Conservation (phyloP, 192 early-diverging fungal genomes). For the Entomortierella lignicola region DNA sequence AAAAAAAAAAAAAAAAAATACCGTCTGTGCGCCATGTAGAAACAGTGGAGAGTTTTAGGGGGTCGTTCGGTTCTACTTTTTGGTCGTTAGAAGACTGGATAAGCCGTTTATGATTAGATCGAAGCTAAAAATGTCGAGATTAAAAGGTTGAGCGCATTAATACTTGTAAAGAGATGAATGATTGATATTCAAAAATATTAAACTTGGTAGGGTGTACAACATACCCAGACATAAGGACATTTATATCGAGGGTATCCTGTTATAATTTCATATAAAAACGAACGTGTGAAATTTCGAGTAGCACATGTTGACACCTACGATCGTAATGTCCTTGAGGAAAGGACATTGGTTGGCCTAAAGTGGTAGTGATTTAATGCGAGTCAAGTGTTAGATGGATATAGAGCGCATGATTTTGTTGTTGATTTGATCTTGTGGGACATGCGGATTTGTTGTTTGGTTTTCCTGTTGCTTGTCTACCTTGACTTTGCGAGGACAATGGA, state of each 20-base stretch:
- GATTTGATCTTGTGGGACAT: slow-evolving; percentile 3
- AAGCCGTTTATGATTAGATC: slow-evolving; percentile 69
- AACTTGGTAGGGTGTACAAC: slow-evolving; percentile 15
- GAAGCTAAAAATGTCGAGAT: slow-evolving; percentile 43
- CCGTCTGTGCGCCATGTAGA: slow-evolving; percentile 70
- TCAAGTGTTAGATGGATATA: slow-evolving; percentile 28
- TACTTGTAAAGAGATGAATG: too few relatives aligned
- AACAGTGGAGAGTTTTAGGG: slow-evolving; percentile 72
- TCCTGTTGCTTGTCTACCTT: slow-evolving; percentile 39
- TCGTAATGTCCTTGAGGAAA: slow-evolving; percentile 40
- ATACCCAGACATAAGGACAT: slow-evolving; percentile 80
- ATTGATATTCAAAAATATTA: too few relatives aligned
- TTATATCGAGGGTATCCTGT: slow-evolving; percentile 78
- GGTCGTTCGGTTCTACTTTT: slow-evolving; percentile 67
- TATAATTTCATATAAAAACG: slow-evolving; percentile 42
- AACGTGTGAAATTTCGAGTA: background rate
- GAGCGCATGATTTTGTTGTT: slow-evolving; percentile 18
- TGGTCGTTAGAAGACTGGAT: slow-evolving; percentile 60
- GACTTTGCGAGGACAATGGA: slow-evolving; percentile 61
- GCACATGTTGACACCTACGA: slow-evolving; percentile 19
- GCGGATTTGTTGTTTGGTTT: background rate
- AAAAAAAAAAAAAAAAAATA: slow-evolving; percentile 10
- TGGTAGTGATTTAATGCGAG: background rate
- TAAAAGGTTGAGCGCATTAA: too few relatives aligned
- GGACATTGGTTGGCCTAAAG: slow-evolving; percentile 40